Conservation (phyloP, 2,329 filamentous ascomycete species). For the Ilyonectria sp. region DNA sequence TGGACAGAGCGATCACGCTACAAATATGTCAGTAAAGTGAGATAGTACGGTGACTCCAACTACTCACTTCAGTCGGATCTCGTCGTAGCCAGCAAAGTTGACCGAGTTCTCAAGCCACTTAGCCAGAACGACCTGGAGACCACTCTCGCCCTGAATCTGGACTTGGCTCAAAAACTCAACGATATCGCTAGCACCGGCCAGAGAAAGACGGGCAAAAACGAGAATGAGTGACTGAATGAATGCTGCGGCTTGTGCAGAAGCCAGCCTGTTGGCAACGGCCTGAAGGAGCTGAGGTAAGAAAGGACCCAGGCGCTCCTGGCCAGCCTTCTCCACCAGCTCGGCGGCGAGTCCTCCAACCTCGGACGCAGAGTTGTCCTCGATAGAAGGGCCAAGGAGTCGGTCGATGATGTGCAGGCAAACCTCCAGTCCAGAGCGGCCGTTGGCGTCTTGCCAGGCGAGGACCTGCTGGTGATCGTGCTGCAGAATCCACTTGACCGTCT, state of each 20-base stretch:
- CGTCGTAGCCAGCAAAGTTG: slow-evolving; percentile 98
- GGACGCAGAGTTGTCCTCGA: slow-evolving; percentile 96
- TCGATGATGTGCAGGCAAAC: slow-evolving; percentile 93
- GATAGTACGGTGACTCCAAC: too few species aligned
- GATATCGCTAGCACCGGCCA: slow-evolving; percentile 89
- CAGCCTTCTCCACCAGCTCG: slow-evolving; percentile 95
- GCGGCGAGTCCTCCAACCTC: slow-evolving; percentile 96
- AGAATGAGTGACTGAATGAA: slow-evolving; percentile 97
- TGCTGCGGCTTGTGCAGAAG: slow-evolving; percentile 84
- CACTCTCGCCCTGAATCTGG: slow-evolving; percentile 83
- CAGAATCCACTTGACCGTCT: slow-evolving; percentile 90
- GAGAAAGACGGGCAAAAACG: slow-evolving; percentile 91
- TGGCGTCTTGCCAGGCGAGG: slow-evolving; percentile 86
- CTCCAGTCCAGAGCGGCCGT: slow-evolving; percentile 87
- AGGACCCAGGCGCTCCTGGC: slow-evolving; percentile 89
- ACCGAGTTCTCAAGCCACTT: slow-evolving; percentile 99
- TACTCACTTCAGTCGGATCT: slow-evolving; percentile 95
- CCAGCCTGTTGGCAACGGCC: slow-evolving; percentile 88
- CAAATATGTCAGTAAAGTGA: slow-evolving; percentile 48
- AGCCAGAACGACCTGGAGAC: slow-evolving; percentile 88
- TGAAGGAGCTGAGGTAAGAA: slow-evolving; percentile 90
- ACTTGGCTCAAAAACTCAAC: slow-evolving; percentile 92
- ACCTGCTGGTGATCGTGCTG: slow-evolving; percentile 92
- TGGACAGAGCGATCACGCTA: slow-evolving; percentile 92
- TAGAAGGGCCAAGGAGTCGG: slow-evolving; percentile 83